Conservation (phyloP, 768 basidiomycete species). For the Thelephora ganbajun region DNA sequence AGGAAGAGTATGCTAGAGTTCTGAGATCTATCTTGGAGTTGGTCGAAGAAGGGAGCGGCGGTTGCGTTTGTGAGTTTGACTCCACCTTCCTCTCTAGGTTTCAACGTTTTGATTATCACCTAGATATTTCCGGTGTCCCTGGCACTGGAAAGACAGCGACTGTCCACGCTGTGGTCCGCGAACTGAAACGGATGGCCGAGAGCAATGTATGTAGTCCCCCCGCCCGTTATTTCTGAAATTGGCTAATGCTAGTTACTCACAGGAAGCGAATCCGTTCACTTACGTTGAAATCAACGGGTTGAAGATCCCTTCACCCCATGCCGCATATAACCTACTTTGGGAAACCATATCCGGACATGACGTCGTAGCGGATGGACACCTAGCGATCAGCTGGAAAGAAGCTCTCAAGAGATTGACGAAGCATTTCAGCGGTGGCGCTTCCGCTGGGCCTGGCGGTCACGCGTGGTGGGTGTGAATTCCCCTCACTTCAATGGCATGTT, state of each 20-base stretch:
- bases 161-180: conserved; percentile 83
- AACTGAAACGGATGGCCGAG: conserved; percentile 81
- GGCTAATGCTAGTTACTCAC: background rate
- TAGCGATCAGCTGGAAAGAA: conserved; percentile 64
- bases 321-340: conserved; percentile 88
- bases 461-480: conserved; percentile 52
- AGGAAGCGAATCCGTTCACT: conserved; percentile 91
- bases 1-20: conserved; percentile 70
- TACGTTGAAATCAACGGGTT: conserved; percentile 98
- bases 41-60: conserved; percentile 85
- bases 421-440: conserved; percentile 57
- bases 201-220: conserved; percentile 34
- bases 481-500: background rate
- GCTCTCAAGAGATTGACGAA: conserved; percentile 65
- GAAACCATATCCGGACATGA: conserved; percentile 81
- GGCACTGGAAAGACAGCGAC: conserved; percentile 99
- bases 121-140: conserved; percentile 97
- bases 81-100: background rate
- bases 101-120: background rate
- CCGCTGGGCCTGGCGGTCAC: conserved; percentile 66
- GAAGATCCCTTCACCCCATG: conserved; percentile 82
- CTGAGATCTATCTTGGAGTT: conserved; percentile 68
- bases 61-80: conserved; percentile 73
- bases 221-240: background rate
- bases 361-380: conserved; percentile 41